Conservation (phyloP, 2,329 filamentous ascomycete species). For the Botrytis aclada region DNA sequence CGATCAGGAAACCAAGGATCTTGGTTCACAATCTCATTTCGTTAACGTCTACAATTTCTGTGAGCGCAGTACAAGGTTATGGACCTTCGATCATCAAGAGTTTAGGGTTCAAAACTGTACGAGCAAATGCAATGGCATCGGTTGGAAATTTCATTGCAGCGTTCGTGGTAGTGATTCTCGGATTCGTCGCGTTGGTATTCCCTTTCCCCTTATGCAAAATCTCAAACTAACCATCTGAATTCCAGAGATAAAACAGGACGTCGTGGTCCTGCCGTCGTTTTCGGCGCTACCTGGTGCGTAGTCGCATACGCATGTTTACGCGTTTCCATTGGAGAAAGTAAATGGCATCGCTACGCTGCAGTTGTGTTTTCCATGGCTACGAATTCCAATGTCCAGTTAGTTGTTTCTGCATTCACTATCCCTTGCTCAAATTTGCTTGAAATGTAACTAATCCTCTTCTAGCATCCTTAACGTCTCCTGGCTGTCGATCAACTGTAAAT, state of each 20-base stretch:
- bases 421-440: neutral
- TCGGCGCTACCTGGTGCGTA: neutral
- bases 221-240: neutral
- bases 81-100: neutral
- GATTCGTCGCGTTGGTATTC: neutral
- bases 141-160: neutral
- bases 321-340: neutral
- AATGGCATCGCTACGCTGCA: neutral
- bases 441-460: neutral
- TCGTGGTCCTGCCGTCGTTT: neutral
- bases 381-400: neutral
- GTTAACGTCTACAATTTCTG: neutral
- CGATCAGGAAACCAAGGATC: neutral
- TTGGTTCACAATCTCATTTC: neutral
- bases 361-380: neutral
- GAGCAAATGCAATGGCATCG: neutral
- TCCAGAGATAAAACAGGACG: neutral
- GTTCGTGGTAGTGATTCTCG: neutral
- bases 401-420: neutral
- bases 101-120: neutral
- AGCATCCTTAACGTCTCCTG: neutral
- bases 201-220: fast-evolving
- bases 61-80: neutral
- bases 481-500: neutral
- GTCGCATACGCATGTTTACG: neutral